Base-by-base conservation (phyloP, 805 yeast genomes). In the Torulaspora quercuum region DNA sequence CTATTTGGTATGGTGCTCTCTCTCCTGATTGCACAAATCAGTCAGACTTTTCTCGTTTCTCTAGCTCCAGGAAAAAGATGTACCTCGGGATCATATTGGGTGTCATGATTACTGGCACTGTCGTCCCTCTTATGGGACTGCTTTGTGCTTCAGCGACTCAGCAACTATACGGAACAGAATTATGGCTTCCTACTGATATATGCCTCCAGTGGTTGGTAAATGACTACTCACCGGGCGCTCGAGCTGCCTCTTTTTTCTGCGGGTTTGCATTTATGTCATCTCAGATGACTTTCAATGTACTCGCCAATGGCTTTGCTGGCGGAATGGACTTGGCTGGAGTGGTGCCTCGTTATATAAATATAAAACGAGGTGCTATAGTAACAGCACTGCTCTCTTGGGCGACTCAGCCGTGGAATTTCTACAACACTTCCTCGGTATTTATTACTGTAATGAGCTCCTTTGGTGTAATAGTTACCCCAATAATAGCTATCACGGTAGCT, bases 251-350 rank as follows among this genome's bases (percentile, higher is more conserved):
- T 2, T 62, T 65, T 41, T 65, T 65, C 36, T 51, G 57, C 29
- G 64, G 62, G 3, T 33, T 61, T 18, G 49, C 59, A 2, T 61
- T 64, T 39, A 39, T 55, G 5, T 42, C 51, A 10, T 57, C 67
- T 7, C 50, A 64, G 41, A 25, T 61, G 6, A 47, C 58, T n/a
- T 52, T 60, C 39, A 64, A 63, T 25, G 55, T 54, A 7, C 49
- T 61, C 17, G 65, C 56, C 25, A 58, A 60, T 44, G 63, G 59
- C 6, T 46, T 59, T 43, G 53, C 65, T 40, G 70, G 65, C 16
- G 69, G 69, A 16, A 61, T 60, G 63, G 66, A 61, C 42, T 37
- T 64, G 37, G 59, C 67, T 20, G 68, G 66, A n/a, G 26, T 64
- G 3, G 44, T 50, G 10, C 65, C 66, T 20, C 48, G 50, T 27